Base-by-base conservation (phyloP, 2,329 filamentous ascomycete genomes). In the Bipolaris cookei region DNA sequence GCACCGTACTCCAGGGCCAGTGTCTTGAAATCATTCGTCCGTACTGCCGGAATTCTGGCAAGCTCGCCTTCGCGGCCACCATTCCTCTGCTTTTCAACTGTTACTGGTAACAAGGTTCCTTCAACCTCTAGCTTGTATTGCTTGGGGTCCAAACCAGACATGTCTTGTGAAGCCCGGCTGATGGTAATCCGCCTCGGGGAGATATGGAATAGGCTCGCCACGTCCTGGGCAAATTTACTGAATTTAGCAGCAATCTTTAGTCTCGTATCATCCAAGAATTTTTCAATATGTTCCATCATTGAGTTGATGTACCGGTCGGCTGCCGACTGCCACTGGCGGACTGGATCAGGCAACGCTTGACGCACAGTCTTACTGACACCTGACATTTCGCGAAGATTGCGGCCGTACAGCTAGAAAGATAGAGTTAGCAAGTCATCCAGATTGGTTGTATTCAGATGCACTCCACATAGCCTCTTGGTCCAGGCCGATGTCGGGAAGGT, bases 361-460 rank as follows among this genome's bases (percentile, higher is more conserved):
- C 92, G 91, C 74, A 99, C 85, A 69, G 91, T 97, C 79, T 93
- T 96, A 57, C 93, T 94, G 37, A 99, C 83, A 47, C 95, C 95
- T 10, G 95, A 95, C 75, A 97, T 92, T 63, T 89, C 82, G 57
- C 95, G 89, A 43, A 99, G 81, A 66, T 88, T 89, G 67, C 88
- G 84, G 39, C 95, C 94, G 71, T 99, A 99, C 16, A 98, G 85
- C 35, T 41, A 21, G 13, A 38, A 4, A 32, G 13, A n/a, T 28
- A 55, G 25, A 38, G 32, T 58, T 50, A 42, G 37, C 16, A 11
- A 21, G 10, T 23, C 10, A 8, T 37, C 5, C 7, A 14, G 16
- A 35, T 20, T 25, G 5, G 4, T 44, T 8, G 23, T 30, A 6
- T 30, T 16, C 7, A 11, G 7, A 23, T 8, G n/a, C 5, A 25